phyloP scores from a whole-genome alignment of 768 basidiomycete genomes.

The Leccinum pellstonianum region DNA sequence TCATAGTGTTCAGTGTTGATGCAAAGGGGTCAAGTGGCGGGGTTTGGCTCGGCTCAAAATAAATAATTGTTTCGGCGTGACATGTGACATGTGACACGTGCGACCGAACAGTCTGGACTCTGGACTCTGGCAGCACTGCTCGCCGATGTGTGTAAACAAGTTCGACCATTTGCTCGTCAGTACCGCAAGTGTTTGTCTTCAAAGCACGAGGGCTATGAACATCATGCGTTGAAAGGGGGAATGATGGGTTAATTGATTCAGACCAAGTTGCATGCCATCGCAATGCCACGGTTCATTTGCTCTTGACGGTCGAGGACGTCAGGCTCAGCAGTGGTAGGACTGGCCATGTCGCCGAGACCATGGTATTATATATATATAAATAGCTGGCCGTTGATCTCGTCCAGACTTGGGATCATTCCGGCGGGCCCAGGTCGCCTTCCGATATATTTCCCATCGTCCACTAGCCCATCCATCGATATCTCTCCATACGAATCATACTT shows the following conservation, averaged over 20 bases:
- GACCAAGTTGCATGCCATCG: too few species aligned
- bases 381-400: neutral
- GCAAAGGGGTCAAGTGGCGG: neutral
- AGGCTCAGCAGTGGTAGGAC: neutral
- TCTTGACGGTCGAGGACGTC: neutral
- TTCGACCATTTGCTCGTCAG: too few species aligned
- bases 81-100: neutral
- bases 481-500: neutral
- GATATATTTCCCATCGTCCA: conserved; percentile 12
- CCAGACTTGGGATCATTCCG: conserved; percentile 12
- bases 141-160: too few species aligned
- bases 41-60: neutral
- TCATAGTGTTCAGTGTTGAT: conserved; percentile 4
- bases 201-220: too few species aligned
- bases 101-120: too few species aligned
- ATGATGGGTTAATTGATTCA: too few species aligned
- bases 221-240: too few species aligned
- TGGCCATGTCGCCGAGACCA: neutral
- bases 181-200: too few species aligned
- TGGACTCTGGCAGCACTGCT: too few species aligned
- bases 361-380: neutral
- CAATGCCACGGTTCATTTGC: neutral
- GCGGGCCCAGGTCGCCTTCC: neutral
- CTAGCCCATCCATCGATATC: conserved; percentile 20
- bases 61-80: neutral